Evolutionary conservation across 2,329 filamentous ascomycete species (phyloP).

Genomic region (Alternaria ventricosa): DNA sequence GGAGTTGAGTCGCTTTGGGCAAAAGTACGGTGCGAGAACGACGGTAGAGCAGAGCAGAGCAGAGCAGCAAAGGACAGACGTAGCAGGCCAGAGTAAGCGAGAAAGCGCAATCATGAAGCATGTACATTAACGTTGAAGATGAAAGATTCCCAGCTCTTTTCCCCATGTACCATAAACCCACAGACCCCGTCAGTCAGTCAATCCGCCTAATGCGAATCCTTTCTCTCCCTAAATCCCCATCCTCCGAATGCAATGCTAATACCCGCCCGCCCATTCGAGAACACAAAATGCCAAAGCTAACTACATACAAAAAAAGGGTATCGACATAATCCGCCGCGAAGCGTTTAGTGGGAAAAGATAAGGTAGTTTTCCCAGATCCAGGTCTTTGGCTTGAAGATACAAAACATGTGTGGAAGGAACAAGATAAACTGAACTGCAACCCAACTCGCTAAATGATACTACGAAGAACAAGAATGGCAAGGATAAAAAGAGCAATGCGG

Average conservation of each 20-base stretch:
- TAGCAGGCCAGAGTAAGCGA: background rate
- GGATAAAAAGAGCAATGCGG: conserved; percentile 27
- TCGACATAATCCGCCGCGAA: conserved; percentile 9
- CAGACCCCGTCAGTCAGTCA: background rate
- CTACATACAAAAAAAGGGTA: conserved; percentile 5
- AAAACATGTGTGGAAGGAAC: background rate
- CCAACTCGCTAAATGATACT: conserved; percentile 33
- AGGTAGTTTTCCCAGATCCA: background rate
- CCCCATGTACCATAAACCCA: background rate
- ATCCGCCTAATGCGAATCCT: background rate
- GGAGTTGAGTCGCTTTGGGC: background rate
- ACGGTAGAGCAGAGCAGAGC: background rate
- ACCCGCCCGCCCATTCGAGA: background rate
- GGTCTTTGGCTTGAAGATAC: conserved; percentile 2
- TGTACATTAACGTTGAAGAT: conserved; percentile 17
- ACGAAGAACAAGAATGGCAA: background rate
- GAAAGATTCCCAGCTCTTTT: conserved; percentile 3
- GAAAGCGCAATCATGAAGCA: conserved; percentile 2
- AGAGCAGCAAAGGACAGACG: background rate
- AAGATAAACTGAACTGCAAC: background rate
- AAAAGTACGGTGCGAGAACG: background rate
- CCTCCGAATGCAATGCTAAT: background rate
- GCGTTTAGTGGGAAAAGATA: conserved; percentile 1
- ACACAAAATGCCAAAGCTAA: conserved; percentile 1
- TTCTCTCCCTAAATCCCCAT: background rate